Conservation (phyloP, 2,329 filamentous ascomycete species). For the Penicillium sp. region DNA sequence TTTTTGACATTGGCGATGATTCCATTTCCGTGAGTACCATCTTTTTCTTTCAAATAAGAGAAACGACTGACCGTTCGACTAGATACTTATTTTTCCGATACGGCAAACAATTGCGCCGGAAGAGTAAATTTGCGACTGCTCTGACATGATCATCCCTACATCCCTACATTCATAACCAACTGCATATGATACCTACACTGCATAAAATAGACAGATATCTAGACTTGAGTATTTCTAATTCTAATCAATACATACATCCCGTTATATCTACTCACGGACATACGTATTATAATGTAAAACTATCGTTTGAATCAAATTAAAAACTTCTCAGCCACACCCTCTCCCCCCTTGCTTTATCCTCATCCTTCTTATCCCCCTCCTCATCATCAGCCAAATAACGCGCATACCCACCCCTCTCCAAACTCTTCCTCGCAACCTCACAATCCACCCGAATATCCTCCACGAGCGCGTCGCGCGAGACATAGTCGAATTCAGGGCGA, state of each 20-base stretch:
- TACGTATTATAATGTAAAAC: too few species aligned
- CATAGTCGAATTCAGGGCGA: conserved; percentile 84
- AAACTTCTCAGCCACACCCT: conserved; percentile 35
- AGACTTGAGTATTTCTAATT: neutral
- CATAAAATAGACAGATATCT: neutral
- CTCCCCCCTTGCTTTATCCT: conserved; percentile 27
- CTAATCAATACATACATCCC: neutral
- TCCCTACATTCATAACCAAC: neutral
- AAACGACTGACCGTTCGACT: neutral
- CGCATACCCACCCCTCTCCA: conserved; percentile 62
- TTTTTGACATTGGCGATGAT: conserved; percentile 43
- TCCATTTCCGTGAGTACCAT: conserved; percentile 39
- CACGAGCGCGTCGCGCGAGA: conserved; percentile 74
- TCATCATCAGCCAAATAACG: conserved; percentile 44
- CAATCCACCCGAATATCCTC: conserved; percentile 88
- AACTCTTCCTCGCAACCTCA: conserved; percentile 69
- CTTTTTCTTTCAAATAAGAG: neutral
- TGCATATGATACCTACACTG: neutral
- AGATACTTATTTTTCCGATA: conserved; percentile 45
- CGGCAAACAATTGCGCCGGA: conserved; percentile 38
- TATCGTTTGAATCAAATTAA: conserved; percentile 8
- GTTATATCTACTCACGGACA: too few species aligned
- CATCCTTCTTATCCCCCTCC: conserved; percentile 24
- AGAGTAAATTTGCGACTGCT: conserved; percentile 36
- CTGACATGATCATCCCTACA: conserved; percentile 20